A percentile compares a stretch with the other conserved stretches of the same genome.
Evolutionary conservation across 2,329 filamentous ascomycete species (phyloP).

Genomic region (Alternaria panax): DNA sequence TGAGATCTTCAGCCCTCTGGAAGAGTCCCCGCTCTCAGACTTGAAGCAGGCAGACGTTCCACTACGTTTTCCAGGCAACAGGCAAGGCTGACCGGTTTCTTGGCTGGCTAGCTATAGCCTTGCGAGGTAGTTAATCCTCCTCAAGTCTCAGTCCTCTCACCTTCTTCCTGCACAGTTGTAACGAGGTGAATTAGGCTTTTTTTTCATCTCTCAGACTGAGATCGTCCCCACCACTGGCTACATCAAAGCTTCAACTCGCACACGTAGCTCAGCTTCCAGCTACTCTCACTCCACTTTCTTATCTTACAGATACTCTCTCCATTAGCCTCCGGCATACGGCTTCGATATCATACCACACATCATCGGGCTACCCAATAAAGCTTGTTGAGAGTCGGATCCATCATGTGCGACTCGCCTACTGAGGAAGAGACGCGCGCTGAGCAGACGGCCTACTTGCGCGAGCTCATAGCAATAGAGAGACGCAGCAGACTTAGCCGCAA

Average conservation of each 20-base stretch:
- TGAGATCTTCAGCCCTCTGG: background rate
- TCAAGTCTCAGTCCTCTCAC: background rate
- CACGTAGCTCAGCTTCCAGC: background rate
- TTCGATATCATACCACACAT: no score
- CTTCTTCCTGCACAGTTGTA: background rate
- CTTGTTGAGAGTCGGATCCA: background rate
- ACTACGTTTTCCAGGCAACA: conserved; percentile 12
- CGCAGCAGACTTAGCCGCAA: background rate
- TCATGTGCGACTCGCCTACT: conserved; percentile 13
- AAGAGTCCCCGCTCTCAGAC: background rate
- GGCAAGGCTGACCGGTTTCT: conserved; percentile 11
- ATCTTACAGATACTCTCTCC: no score
- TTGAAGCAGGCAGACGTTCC: conserved; percentile 8
- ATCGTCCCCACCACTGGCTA: background rate
- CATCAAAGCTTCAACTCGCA: background rate
- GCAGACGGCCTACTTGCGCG: background rate
- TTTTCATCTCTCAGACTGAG: background rate
- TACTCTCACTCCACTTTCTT: background rate
- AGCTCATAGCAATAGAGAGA: background rate
- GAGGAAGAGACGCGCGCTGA: background rate
- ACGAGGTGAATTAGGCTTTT: background rate
- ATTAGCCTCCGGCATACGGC: background rate
- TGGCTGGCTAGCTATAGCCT: conserved; percentile 3
- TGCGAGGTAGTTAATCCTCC: background rate
- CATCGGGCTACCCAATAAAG: background rate